phyloP scores from a whole-genome alignment of 805 yeast genomes.

The Clavispora vitiphila region DNA sequence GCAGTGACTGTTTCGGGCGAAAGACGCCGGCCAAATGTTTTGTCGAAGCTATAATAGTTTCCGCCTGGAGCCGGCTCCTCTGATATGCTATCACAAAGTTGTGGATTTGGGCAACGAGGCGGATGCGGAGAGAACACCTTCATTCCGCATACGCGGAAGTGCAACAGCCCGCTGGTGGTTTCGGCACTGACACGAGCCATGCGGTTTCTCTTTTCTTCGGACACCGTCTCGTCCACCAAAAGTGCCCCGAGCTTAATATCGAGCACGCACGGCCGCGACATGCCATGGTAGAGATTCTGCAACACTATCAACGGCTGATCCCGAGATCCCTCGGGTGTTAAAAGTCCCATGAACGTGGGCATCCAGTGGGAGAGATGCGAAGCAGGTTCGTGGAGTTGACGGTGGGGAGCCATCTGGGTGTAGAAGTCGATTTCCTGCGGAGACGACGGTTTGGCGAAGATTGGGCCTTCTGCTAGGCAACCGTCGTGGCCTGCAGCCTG shows the following conservation, averaged over 20 bases:
- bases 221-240: constrained; percentile 53
- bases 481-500: constrained; percentile 96
- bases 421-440: constrained; percentile 76
- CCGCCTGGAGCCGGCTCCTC: constrained; percentile 18
- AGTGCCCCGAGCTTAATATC: constrained; percentile 80
- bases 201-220: constrained; percentile 55
- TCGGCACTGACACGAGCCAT: constrained; percentile 55
- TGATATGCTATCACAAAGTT: constrained; percentile 15
- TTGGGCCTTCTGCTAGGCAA: constrained; percentile 57
- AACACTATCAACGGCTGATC: constrained; percentile 51
- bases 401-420: constrained; percentile 22
- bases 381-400: constrained; percentile 19
- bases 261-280: constrained; percentile 60
- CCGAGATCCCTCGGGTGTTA: constrained; percentile 18
- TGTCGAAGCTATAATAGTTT: constrained; percentile 52
- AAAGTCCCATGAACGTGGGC: constrained; percentile 60
- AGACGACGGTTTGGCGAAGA: constrained; percentile 68
- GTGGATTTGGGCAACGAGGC: constrained; percentile 6
- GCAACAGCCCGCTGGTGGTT: constrained; percentile 79
- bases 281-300: constrained; percentile 64
- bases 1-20: constrained; percentile 35
- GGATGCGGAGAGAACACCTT: constrained; percentile 22
- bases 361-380: constrained; percentile 47
- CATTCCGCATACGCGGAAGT: constrained; percentile 88
- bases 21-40: constrained; percentile 65